A percentile compares a stretch with the other conserved stretches of the same genome.
Conservation (phyloP, 768 basidiomycete genomes). For the Collybia nuda region DNA sequence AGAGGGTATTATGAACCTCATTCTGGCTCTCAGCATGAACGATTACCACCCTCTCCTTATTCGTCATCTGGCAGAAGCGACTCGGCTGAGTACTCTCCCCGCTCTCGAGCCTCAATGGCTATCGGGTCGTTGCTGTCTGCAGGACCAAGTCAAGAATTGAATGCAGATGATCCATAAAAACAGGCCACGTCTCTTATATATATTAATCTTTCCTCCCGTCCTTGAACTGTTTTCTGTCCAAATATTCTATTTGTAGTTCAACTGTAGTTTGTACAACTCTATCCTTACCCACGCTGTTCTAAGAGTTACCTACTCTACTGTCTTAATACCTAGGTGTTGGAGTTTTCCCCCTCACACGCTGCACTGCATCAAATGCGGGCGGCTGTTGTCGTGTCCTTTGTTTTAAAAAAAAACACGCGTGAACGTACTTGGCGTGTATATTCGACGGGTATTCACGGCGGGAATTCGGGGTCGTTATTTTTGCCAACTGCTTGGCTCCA, state of each 20-base stretch:
- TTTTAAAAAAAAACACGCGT: no score
- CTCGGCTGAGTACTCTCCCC: conserved; percentile 69
- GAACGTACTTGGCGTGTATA: no score
- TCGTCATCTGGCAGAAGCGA: conserved; percentile 66
- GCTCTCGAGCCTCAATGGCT: conserved; percentile 74
- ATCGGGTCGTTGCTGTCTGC: conserved; percentile 71
- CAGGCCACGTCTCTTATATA: conserved; percentile 13
- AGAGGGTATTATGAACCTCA: conserved; percentile 38
- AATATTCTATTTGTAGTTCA: conserved; percentile 2
- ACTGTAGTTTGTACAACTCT: conserved; percentile 2
- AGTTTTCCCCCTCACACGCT: no score
- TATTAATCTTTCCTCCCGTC: background rate
- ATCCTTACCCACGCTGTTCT: background rate
- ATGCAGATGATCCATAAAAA: conserved; percentile 28
- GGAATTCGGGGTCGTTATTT: conserved; percentile 8
- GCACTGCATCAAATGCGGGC: no score
- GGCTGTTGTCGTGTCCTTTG: no score
- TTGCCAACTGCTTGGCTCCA: conserved; percentile 14
- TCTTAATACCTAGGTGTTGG: no score
- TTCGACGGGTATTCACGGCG: background rate
- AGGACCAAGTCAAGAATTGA: conserved; percentile 37
- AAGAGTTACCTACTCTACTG: no score
- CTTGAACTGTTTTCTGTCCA: background rate
- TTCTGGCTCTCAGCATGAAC: conserved; percentile 30
- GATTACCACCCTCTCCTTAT: conserved; percentile 73